A percentile compares a stretch with the other conserved stretches of the same genome.
Conservation (phyloP, 2,329 filamentous ascomycete species). For the Penicillium fuscoglaucum region DNA sequence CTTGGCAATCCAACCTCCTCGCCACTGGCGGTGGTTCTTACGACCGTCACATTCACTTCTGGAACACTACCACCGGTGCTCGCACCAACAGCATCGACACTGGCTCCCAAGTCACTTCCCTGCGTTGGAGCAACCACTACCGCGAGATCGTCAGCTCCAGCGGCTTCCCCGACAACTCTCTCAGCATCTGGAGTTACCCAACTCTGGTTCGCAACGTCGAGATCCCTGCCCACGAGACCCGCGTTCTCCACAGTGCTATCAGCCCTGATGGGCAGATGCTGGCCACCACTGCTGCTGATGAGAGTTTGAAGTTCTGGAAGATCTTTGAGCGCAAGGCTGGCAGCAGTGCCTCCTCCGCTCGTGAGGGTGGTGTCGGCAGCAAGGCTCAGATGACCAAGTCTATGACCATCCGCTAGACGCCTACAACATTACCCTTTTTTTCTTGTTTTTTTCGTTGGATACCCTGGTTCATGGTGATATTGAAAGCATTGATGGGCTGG, state of each 20-base stretch:
- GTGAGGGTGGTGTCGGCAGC: constrained; percentile 66
- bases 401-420: constrained; percentile 80
- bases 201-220: constrained; percentile 96
- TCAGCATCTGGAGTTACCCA: constrained; percentile 99
- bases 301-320: constrained; percentile 99
- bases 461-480: constrained; percentile 21
- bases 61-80: constrained; percentile 97
- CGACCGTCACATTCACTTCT: constrained; percentile 98
- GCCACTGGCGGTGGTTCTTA: constrained; percentile 95
- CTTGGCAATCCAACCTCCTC: constrained; percentile 96
- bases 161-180: constrained; percentile 97
- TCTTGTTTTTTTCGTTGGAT: constrained; percentile 14
- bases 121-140: constrained; percentile 95
- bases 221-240: constrained; percentile 94
- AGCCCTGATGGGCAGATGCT: constrained; percentile 98
- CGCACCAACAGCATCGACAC: constrained; percentile 99
- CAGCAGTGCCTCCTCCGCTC: constrained; percentile 60
- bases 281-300: constrained; percentile 91
- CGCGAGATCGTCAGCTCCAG: constrained; percentile 97
- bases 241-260: constrained; percentile 93
- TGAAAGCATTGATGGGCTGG: constrained; percentile 25
- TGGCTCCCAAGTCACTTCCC: constrained; percentile 92
- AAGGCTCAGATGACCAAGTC: constrained; percentile 89
- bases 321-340: constrained; percentile 98
- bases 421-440: background rate